A percentile compares a stretch with the other conserved stretches of the same genome.
Evolutionary conservation across 495 filamentous ascomycete species (phyloP).

Genomic region (Penicillium bovifimosum): DNA sequence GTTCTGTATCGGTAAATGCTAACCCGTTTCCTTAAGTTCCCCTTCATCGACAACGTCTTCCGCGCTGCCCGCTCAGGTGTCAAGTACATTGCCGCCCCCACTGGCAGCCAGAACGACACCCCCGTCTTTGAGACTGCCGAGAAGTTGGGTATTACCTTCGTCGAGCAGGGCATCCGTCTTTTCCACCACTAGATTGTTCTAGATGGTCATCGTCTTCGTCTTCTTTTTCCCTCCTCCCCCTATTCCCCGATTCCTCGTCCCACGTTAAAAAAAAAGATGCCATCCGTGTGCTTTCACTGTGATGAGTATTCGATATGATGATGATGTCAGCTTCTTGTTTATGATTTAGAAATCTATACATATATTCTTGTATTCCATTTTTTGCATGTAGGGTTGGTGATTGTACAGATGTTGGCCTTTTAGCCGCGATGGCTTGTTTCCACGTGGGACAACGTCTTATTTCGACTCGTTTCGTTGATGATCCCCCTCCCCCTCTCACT

Average conservation of each 20-base stretch:
- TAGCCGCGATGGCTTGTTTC: neutral
- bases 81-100: conserved; percentile 92
- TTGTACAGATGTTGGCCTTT: neutral
- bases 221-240: neutral
- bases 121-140: conserved; percentile 88
- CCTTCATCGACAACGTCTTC: conserved; percentile 97
- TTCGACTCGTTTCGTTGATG: neutral
- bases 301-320: conserved; percentile 20
- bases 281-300: conserved; percentile 2
- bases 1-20: conserved; percentile 9
- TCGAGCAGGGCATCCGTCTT: conserved; percentile 79
- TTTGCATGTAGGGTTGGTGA: neutral
- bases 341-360: conserved; percentile 23
- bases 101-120: conserved; percentile 86
- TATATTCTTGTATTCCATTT: conserved; percentile 5
- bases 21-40: conserved; percentile 56
- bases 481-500: neutral
- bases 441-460: neutral
- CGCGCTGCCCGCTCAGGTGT: conserved; percentile 79
- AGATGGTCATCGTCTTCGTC: neutral
- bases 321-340: conserved; percentile 27
- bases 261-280: conserved; percentile 14
- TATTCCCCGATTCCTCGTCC: conserved; percentile 1
- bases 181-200: conserved; percentile 70
- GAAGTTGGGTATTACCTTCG: conserved; percentile 85